Conservation (phyloP, 345 rosid genomes). For the Eucalyptus pauciflora region DNA sequence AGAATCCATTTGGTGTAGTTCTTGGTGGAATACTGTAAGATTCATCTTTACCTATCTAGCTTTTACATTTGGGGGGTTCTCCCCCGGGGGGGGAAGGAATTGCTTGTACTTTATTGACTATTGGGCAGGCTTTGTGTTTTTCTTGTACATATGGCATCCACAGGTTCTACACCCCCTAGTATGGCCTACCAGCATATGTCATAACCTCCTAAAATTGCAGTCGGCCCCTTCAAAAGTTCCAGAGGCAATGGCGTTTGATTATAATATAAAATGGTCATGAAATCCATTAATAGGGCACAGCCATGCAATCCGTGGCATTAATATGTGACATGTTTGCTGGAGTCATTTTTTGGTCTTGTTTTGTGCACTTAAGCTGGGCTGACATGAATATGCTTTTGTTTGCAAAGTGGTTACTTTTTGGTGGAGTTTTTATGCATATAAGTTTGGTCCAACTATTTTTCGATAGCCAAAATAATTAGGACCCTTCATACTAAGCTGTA, state of each 20-base stretch:
- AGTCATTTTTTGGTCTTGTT: background rate
- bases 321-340: background rate
- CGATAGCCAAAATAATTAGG: background rate
- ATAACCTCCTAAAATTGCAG: background rate
- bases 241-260: background rate
- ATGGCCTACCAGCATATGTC: background rate
- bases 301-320: background rate
- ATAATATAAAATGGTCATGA: background rate
- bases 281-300: background rate
- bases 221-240: background rate
- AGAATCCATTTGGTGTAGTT: constrained; percentile 78
- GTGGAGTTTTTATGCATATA: background rate
- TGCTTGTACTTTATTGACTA: background rate
- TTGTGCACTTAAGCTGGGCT: background rate
- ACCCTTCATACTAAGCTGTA: background rate
- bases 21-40: constrained; percentile 78
- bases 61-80: background rate
- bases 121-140: background rate
- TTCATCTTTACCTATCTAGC: background rate
- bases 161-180: background rate
- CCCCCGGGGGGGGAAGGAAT: background rate
- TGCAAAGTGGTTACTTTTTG: background rate
- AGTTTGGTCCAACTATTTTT: background rate
- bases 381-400: background rate
- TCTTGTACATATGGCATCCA: background rate